Conservation (phyloP, 306 rosid species). For the Sicyos edulis region DNA sequence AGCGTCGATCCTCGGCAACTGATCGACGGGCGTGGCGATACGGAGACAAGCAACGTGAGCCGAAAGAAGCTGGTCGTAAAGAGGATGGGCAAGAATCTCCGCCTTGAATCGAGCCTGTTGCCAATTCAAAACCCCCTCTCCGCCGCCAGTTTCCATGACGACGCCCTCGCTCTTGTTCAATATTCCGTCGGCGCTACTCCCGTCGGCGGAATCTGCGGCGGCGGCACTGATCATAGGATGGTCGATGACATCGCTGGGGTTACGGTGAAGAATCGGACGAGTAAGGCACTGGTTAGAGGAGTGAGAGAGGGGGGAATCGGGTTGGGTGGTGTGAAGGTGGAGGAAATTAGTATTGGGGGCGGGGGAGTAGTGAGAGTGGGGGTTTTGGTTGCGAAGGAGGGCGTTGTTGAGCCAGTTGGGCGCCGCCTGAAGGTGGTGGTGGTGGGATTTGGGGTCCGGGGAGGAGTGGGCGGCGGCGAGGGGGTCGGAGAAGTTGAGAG, state of each 20-base stretch:
- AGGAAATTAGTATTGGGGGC: conserved; percentile 49
- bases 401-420: conserved; percentile 99
- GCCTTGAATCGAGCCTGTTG: conserved; percentile 73
- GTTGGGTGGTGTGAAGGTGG: conserved; percentile 67
- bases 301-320: conserved; percentile 47
- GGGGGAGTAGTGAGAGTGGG: conserved; percentile 43
- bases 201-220: conserved; percentile 37
- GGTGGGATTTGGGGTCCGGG: conserved; percentile 42
- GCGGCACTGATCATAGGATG: conserved; percentile 46
- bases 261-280: conserved; percentile 63
- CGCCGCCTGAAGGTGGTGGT: conserved; percentile 49
- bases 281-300: conserved; percentile 70
- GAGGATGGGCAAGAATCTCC: conserved; percentile 77
- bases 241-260: conserved; percentile 70
- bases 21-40: conserved; percentile 97
- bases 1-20: conserved; percentile 90
- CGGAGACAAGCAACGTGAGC: conserved; percentile 92
- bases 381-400: conserved; percentile 54
- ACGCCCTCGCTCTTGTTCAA: conserved; percentile 37
- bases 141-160: conserved; percentile 36
- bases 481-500: conserved; percentile 65
- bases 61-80: conserved; percentile 80
- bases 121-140: conserved; percentile 59
- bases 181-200: conserved; percentile 22
- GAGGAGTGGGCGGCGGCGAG: conserved; percentile 27